Evolutionary conservation across 306 rosid genomes (phyloP).

Genomic region (Vigna angularis): DNA sequence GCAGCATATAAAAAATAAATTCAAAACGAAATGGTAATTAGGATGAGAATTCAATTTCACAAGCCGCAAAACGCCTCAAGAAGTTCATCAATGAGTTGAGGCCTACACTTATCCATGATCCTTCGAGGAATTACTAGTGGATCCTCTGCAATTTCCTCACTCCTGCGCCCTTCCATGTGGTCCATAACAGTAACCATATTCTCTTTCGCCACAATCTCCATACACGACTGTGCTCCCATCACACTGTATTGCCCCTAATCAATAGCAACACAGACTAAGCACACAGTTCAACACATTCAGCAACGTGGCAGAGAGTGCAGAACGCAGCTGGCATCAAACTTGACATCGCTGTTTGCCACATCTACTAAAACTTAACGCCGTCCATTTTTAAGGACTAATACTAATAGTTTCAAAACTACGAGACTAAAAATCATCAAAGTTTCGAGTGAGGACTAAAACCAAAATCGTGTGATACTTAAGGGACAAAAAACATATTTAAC

Average conservation of each 20-base stretch:
- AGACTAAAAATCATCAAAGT: no score
- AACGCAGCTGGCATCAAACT: no score
- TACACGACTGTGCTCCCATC: conserved; percentile 90
- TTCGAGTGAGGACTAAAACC: no score
- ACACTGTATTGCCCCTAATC: conserved; percentile 87
- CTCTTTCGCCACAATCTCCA: conserved; percentile 94
- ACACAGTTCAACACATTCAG: conserved; percentile 11
- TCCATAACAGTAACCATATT: conserved; percentile 86
- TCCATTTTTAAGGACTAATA: no score
- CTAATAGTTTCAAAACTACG: no score
- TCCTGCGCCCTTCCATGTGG: conserved; percentile 71
- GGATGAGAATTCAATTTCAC: conserved; percentile 14
- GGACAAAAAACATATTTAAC: no score
- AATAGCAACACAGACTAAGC: conserved; percentile 25
- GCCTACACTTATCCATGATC: conserved; percentile 82
- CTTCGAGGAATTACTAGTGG: conserved; percentile 84
- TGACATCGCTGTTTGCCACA: no score
- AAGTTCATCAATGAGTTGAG: conserved; percentile 85
- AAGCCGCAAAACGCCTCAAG: conserved; percentile 97
- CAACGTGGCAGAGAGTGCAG: no score
- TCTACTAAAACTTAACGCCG: no score
- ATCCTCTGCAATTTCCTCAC: conserved; percentile 77
- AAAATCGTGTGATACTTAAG: no score
- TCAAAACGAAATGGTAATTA: background rate
- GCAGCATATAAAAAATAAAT: background rate